These are phyloP conservation scores for Nemania sp. DNA, from an alignment of 2,329 filamentous ascomycete genomes.

Conservation along the genomic window DNA sequence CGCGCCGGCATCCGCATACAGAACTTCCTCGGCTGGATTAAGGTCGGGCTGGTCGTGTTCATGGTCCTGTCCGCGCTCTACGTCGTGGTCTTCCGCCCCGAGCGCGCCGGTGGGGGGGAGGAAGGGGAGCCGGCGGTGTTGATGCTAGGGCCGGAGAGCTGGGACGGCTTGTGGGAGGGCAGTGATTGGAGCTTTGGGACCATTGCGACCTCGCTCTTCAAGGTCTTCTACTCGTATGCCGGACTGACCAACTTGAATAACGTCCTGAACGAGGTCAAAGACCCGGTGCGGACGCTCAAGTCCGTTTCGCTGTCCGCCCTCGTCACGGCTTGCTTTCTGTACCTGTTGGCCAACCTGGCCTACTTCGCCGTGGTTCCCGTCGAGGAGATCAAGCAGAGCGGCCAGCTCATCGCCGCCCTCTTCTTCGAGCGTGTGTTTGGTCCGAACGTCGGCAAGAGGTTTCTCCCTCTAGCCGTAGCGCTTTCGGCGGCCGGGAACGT, in stretches of 20 bases:
- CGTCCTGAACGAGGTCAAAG: constrained; percentile 77
- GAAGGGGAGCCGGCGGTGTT: constrained; percentile 29
- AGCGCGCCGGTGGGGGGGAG: constrained; percentile 20
- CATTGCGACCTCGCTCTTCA: constrained; percentile 75
- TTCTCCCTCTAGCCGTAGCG: constrained; percentile 74
- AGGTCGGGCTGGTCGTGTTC: constrained; percentile 69
- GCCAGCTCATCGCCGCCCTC: constrained; percentile 75
- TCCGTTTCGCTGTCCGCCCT: constrained; percentile 71
- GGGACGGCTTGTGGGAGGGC: constrained; percentile 70
- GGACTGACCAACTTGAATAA: constrained; percentile 76
- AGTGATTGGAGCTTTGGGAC: constrained; percentile 77
- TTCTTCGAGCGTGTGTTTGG: constrained; percentile 76
- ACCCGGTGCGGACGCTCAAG: constrained; percentile 74
- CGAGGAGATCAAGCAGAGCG: constrained; percentile 73
- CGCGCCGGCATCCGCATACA: constrained; percentile 69
- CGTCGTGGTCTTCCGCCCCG: constrained; percentile 63
- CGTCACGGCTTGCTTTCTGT: constrained; percentile 70
- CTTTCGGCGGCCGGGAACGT: constrained; percentile 78
- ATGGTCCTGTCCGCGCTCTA: constrained; percentile 72
- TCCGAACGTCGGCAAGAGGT: constrained; percentile 63
- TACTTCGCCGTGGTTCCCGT: constrained; percentile 74
- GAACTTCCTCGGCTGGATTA: constrained; percentile 72
- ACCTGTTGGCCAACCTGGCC: constrained; percentile 74
- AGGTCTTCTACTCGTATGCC: constrained; percentile 76
- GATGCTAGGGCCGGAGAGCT: constrained; percentile 47